Conservation (phyloP, 78 protist genomes). For the Andalucia godoyi region DNA sequence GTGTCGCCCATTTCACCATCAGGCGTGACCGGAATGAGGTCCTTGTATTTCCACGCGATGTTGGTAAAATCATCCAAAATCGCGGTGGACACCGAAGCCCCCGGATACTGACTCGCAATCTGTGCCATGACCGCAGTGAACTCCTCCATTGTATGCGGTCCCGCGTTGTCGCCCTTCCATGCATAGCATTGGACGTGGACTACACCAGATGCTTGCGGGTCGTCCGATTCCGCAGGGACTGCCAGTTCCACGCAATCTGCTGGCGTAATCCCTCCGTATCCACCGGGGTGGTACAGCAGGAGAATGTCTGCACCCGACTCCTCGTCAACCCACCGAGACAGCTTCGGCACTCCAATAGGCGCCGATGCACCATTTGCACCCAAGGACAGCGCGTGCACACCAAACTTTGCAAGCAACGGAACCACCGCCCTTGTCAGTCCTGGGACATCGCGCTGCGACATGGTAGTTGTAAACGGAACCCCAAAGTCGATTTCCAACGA, state of each 20-base stretch:
- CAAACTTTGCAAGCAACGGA: neutral
- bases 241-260: neutral
- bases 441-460: conserved; percentile 11
- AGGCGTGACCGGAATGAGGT: neutral
- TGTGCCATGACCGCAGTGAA: too few species aligned
- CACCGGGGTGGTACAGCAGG: neutral
- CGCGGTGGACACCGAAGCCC: too few species aligned
- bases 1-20: neutral
- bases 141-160: neutral
- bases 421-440: neutral
- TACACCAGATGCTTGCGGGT: neutral
- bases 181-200: neutral
- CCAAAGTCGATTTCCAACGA: neutral
- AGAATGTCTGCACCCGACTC: neutral
- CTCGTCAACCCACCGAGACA: neutral
- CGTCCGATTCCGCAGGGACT: neutral
- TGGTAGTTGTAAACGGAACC: neutral
- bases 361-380: neutral
- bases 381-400: neutral
- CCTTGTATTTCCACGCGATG: neutral
- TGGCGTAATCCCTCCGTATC: neutral
- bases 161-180: neutral
- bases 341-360: neutral
- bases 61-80: neutral
- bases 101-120: too few species aligned